Base-by-base conservation (phyloP, 352 stramenopile genomes). In the Globisporangium spiculum region DNA sequence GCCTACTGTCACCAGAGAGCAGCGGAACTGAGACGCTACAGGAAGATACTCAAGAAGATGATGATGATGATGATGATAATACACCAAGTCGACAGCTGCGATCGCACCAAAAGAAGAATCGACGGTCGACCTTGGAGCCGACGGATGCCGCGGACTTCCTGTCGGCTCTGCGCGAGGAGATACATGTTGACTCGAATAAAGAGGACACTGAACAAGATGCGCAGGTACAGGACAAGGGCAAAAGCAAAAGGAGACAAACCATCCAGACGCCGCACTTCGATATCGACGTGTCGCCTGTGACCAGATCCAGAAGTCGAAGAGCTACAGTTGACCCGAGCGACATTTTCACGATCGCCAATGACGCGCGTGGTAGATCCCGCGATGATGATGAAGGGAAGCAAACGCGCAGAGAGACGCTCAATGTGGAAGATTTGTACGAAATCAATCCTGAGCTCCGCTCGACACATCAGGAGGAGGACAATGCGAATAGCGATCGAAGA, bases 251-350 rank as follows among this genome's bases (percentile, higher is more conserved):
- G 3, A 46, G 67, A 1, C 60, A 65, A 56, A 61, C 53, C 12
- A 54, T 61, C 9, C 20, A 36, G 27, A 63, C 27, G 3, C 54
- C 38, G 0, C 54, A 36, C 18, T 71, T 67, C 9, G 60, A 63
- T 22, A 18, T 20, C 1, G 58, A 66, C 22, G 55, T 60, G 44
- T 79, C 72, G 9, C 72, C 72, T 7, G 71, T 74, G 32, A 81
- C 70, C 16, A 44, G 71, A 24, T 68, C 56, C 3, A 68, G 66
- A n/a, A 72, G 60, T 27, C 73, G 83, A 22, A 71, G 81, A 14
- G 62, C 75, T n/a, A 93, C 83, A 4, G 63, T 90, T 0, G 85
- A 91, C 12, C 79, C 81, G 26, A 75, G 65, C 6, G 81, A 93
- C 32, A 72, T 81, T 36, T 61, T 79, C 3, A 38, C 69, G n/a